Evolutionary conservation across 768 basidiomycete genomes (phyloP).

Genomic region (Mycena pura): DNA sequence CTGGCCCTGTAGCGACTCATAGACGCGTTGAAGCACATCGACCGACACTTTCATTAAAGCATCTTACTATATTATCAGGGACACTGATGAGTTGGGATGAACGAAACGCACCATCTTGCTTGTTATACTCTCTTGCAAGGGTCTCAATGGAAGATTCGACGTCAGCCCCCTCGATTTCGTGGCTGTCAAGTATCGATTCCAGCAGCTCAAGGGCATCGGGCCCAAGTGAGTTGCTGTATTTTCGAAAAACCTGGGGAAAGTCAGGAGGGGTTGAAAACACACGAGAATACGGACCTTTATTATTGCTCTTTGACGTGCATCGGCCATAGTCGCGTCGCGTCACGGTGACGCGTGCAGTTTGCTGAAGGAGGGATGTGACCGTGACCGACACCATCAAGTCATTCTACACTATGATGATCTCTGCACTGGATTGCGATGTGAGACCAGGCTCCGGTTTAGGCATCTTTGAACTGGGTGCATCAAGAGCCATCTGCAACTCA

Average conservation of each 20-base stretch:
- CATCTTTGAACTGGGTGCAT: slow-evolving; percentile 74
- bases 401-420: slow-evolving; percentile 52
- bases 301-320: slow-evolving; percentile 53
- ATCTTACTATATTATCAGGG: slow-evolving; percentile 49
- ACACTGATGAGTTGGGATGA: neutral
- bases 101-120: slow-evolving; percentile 73
- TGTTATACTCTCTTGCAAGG: slow-evolving; percentile 86
- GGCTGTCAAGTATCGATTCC: slow-evolving; percentile 71
- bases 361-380: neutral
- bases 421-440: slow-evolving; percentile 76
- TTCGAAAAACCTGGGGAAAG: slow-evolving; percentile 72
- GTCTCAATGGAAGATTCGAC: slow-evolving; percentile 79
- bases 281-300: slow-evolving; percentile 46
- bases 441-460: slow-evolving; percentile 79
- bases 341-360: neutral
- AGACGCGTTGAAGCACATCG: slow-evolving; percentile 71
- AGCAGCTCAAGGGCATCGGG: slow-evolving; percentile 77
- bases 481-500: slow-evolving; percentile 9
- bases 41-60: slow-evolving; percentile 84
- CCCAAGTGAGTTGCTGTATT: slow-evolving; percentile 87
- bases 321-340: slow-evolving; percentile 44
- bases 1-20: slow-evolving; percentile 74
- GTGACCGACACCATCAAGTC: slow-evolving; percentile 8
- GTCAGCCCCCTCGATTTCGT: slow-evolving; percentile 74
- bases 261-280: neutral